phyloP scores from a whole-genome alignment of 805 yeast genomes.

The Schwanniomyces vanrijiae region DNA sequence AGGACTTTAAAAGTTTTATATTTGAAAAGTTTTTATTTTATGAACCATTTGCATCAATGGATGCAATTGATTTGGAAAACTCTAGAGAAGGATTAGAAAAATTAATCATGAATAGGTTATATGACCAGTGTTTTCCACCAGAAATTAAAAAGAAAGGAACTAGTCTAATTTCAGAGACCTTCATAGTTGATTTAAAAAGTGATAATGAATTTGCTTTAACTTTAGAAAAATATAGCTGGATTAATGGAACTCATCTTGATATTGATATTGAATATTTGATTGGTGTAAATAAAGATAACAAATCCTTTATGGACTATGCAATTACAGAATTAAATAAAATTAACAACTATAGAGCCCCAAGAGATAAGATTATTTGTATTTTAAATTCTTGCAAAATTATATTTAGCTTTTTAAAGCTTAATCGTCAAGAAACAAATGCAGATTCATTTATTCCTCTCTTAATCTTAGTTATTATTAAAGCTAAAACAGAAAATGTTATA shows the following conservation, averaged over 20 bases:
- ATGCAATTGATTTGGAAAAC: conserved; percentile 58
- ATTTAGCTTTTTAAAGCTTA: conserved; percentile 78
- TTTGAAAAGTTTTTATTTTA: conserved; percentile 56
- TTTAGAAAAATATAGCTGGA: conserved; percentile 66
- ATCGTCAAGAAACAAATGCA: conserved; percentile 75
- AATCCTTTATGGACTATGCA: conserved; percentile 58
- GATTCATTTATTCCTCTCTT: conserved; percentile 91
- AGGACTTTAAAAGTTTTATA: conserved; percentile 76
- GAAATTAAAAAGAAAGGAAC: conserved; percentile 39
- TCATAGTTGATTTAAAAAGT: conserved; percentile 57
- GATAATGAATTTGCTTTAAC: conserved; percentile 57
- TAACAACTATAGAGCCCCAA: conserved; percentile 83
- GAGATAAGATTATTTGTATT: conserved; percentile 90
- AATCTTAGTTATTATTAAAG: conserved; percentile 73
- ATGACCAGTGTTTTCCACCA: conserved; percentile 79
- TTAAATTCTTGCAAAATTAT: conserved; percentile 91
- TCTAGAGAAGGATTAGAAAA: conserved; percentile 92
- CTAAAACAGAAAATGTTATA: conserved; percentile 61
- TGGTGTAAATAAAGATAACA: conserved; percentile 24
- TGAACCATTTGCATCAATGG: conserved; percentile 74
- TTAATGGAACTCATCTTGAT: conserved; percentile 76
- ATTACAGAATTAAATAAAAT: conserved; percentile 74
- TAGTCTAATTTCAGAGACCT: conserved; percentile 37
- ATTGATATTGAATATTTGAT: conserved; percentile 46
- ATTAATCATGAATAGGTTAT: conserved; percentile 83